Evolutionary conservation across 306 rosid species (phyloP).

Genomic region (Trifolium subterraneum): DNA sequence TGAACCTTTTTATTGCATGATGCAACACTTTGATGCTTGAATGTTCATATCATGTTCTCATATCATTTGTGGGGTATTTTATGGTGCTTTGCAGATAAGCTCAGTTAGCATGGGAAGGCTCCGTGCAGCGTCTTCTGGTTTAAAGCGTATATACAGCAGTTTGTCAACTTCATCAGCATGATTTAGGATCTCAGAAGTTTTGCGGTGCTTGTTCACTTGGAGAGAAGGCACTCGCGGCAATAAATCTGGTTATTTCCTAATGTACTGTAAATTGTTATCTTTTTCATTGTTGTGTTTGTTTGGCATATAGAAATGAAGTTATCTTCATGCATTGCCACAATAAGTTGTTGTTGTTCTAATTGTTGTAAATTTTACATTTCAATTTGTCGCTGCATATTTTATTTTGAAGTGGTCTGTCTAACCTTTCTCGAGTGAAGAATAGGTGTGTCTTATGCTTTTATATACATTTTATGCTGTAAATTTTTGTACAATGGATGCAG

Average conservation of each 20-base stretch:
- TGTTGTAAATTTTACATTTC: constrained; percentile 40
- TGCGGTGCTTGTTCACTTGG: constrained; percentile 38
- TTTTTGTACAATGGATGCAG: not conserved
- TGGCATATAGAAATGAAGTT: constrained; percentile 54
- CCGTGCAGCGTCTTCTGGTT: constrained; percentile 73
- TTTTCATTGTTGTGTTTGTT: constrained; percentile 36
- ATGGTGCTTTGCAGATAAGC: constrained; percentile 55
- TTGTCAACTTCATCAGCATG: constrained; percentile 54
- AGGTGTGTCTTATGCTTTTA: constrained; percentile 12
- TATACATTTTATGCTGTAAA: constrained; percentile 21
- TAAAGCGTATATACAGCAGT: constrained; percentile 98
- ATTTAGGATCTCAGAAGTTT: constrained; percentile 19
- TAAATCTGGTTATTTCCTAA: constrained; percentile 38
- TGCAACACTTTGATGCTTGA: not conserved
- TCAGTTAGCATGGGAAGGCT: constrained; percentile 75
- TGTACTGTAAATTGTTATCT: constrained; percentile 52
- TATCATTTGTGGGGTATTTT: not conserved
- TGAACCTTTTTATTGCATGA: constrained; percentile 1
- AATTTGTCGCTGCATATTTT: constrained; percentile 41
- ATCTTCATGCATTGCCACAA: constrained; percentile 47
- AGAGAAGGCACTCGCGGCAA: constrained; percentile 39
- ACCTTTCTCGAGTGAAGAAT: constrained; percentile 35
- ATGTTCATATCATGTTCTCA: not conserved
- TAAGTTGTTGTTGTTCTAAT: constrained; percentile 38
- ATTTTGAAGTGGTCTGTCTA: constrained; percentile 10